phyloP scores from a whole-genome alignment of 2,329 filamentous ascomycete genomes.

The Sporothrix phasma region DNA sequence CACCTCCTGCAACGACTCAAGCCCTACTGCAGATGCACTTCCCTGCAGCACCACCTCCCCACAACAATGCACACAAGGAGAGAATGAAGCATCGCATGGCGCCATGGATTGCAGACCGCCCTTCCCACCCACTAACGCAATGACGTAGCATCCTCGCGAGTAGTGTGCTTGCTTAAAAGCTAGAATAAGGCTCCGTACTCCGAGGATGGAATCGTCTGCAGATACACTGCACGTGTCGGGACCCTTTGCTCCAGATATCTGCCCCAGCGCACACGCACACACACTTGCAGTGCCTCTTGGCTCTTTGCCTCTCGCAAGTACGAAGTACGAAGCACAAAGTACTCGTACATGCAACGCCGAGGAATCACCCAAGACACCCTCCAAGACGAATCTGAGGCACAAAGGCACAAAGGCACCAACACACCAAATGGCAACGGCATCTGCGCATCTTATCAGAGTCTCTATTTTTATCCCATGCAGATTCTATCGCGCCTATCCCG shows the following conservation, averaged over 20 bases:
- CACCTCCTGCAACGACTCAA: not conserved
- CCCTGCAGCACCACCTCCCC: not conserved
- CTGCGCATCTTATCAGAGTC: conserved; percentile 5
- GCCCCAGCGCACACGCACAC: not conserved
- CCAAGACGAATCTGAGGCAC: not conserved
- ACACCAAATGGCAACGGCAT: not conserved
- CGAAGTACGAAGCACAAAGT: too few species aligned
- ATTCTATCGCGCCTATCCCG: not conserved
- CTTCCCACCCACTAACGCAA: not conserved
- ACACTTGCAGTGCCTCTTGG: not conserved
- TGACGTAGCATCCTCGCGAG: conserved; percentile 5
- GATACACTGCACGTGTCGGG: not conserved
- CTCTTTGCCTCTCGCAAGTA: not conserved
- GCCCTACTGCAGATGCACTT: not conserved
- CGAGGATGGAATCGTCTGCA: not conserved
- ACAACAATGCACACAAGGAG: not conserved
- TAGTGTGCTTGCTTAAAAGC: not conserved
- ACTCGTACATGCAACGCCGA: not conserved
- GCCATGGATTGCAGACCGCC: not conserved
- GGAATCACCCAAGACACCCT: not conserved
- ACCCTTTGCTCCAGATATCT: not conserved
- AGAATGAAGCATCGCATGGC: not conserved
- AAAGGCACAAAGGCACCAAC: not conserved
- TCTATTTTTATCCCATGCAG: conserved; percentile 11
- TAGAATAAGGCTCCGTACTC: not conserved